Percentiles rank a stretch among this genome's conserved stretches.
Evolutionary conservation across 768 basidiomycete genomes (phyloP).

Genomic region (Neoboletus subvelutipes): DNA sequence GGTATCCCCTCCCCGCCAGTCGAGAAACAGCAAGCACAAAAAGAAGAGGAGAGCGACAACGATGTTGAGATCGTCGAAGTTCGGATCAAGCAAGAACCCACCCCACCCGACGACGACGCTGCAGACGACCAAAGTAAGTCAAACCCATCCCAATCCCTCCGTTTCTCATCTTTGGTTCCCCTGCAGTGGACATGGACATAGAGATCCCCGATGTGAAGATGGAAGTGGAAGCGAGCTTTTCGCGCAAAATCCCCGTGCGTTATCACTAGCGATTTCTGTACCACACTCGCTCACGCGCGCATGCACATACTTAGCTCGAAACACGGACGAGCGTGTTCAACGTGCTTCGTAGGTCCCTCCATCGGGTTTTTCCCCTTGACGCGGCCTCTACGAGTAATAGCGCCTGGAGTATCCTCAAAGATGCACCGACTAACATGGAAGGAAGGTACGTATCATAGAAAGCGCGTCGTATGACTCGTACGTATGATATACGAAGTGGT

Average conservation of each 20-base stretch:
- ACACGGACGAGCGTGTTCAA: slow-evolving; percentile 39
- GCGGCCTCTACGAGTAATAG: slow-evolving; percentile 2
- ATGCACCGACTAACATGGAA: slow-evolving; percentile 14
- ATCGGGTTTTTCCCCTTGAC: slow-evolving; percentile 22
- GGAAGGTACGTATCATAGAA: slow-evolving; percentile 22
- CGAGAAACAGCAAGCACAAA: neutral
- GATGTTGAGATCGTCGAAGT: slow-evolving; percentile 17
- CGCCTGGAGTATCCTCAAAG: slow-evolving; percentile 28
- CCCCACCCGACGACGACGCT: neutral
- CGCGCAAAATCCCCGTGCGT: slow-evolving; percentile 44
- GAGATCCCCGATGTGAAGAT: slow-evolving; percentile 32
- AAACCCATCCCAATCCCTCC: too few species aligned
- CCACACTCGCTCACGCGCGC: neutral
- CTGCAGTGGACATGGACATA: slow-evolving; percentile 9
- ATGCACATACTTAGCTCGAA: slow-evolving; percentile 28
- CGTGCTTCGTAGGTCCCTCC: slow-evolving; percentile 41
- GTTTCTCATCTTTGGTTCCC: neutral
- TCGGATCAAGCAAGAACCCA: neutral
- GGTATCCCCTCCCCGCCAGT: neutral
- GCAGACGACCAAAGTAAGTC: neutral
- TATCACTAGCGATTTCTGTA: neutral
- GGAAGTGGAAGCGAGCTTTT: slow-evolving; percentile 40
- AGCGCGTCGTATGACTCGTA: neutral
- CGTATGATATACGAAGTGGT: too few species aligned
- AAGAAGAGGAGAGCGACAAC: neutral